A percentile compares a stretch with the other conserved stretches of the same genome.
Conservation (phyloP, 2,329 filamentous ascomycete species). For the Alternaria gansuensis region DNA sequence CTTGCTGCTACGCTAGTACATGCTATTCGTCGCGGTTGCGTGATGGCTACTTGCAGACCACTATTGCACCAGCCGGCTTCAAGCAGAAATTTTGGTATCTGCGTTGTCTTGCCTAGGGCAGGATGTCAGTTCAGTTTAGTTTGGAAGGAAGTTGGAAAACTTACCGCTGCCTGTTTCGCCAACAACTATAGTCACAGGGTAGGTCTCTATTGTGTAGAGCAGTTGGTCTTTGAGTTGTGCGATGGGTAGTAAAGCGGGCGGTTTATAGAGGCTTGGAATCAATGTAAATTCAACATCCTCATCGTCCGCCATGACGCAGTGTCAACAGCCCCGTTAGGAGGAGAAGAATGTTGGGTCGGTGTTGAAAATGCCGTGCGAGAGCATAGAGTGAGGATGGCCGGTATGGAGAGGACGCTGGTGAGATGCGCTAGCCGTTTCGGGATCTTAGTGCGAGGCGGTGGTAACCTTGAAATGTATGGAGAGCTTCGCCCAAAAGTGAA, state of each 20-base stretch:
- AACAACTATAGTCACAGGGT: slow-evolving; percentile 85
- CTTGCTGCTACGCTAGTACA: slow-evolving; percentile 55
- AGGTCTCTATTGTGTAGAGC: slow-evolving; percentile 85
- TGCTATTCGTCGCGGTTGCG: slow-evolving; percentile 62
- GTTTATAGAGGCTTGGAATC: slow-evolving; percentile 87
- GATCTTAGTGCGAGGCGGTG: background rate
- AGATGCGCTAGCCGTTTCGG: background rate
- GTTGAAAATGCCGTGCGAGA: background rate
- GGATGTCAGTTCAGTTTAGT: background rate
- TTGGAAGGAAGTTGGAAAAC: fast-evolving
- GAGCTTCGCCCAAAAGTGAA: background rate
- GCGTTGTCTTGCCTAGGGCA: slow-evolving; percentile 81
- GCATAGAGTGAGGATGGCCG: background rate
- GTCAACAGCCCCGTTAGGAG: background rate
- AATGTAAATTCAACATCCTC: slow-evolving; percentile 58
- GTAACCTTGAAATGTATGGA: background rate
- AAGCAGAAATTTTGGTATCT: slow-evolving; percentile 91
- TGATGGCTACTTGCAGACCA: slow-evolving; percentile 85
- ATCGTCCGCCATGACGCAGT: slow-evolving; percentile 43
- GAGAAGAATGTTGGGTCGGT: background rate
- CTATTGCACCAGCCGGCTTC: slow-evolving; percentile 87
- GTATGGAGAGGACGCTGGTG: background rate
- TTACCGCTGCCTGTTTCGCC: slow-evolving; percentile 83
- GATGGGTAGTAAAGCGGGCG: slow-evolving; percentile 83
- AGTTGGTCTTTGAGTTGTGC: slow-evolving; percentile 80